Evolutionary conservation across 805 yeast species (phyloP).

Genomic region (Barnettozyma sp.): DNA sequence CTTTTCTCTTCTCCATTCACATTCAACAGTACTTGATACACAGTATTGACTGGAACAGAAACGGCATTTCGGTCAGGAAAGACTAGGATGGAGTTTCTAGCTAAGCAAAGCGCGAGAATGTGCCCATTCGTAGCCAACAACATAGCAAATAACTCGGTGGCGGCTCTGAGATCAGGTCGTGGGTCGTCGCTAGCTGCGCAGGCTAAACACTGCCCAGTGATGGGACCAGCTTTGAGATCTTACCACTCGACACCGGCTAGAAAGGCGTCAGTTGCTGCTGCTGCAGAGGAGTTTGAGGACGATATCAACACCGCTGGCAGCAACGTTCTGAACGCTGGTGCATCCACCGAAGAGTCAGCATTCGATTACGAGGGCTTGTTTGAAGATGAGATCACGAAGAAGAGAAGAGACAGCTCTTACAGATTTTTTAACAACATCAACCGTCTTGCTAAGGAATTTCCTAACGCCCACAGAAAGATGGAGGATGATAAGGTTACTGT

Average conservation of each 20-base stretch:
- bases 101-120: slow-evolving; percentile 66
- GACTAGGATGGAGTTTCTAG: slow-evolving; percentile 62
- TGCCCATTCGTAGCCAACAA: slow-evolving; percentile 73
- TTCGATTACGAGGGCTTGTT: slow-evolving; percentile 73
- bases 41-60: background rate
- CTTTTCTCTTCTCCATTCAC: too few species aligned
- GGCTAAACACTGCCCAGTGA: slow-evolving; percentile 83
- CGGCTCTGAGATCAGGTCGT: slow-evolving; percentile 43
- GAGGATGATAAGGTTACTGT: slow-evolving; percentile 87
- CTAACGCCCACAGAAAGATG: slow-evolving; percentile 75
- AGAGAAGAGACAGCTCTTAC: slow-evolving; percentile 85
- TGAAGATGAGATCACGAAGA: slow-evolving; percentile 57
- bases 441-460: slow-evolving; percentile 90
- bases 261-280: slow-evolving; percentile 22
- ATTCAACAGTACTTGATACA: too few species aligned
- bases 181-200: slow-evolving; percentile 29
- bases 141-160: slow-evolving; percentile 35
- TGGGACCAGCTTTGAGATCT: slow-evolving; percentile 64
- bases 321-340: slow-evolving; percentile 25
- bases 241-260: slow-evolving; percentile 28
- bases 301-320: slow-evolving; percentile 10
- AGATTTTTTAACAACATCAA: slow-evolving; percentile 96
- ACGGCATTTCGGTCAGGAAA: background rate
- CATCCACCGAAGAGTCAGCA: slow-evolving; percentile 40
- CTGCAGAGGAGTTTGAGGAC: slow-evolving; percentile 22